Base-by-base conservation (phyloP, 2,329 filamentous ascomycete genomes). In the Passalora sequoiae region DNA sequence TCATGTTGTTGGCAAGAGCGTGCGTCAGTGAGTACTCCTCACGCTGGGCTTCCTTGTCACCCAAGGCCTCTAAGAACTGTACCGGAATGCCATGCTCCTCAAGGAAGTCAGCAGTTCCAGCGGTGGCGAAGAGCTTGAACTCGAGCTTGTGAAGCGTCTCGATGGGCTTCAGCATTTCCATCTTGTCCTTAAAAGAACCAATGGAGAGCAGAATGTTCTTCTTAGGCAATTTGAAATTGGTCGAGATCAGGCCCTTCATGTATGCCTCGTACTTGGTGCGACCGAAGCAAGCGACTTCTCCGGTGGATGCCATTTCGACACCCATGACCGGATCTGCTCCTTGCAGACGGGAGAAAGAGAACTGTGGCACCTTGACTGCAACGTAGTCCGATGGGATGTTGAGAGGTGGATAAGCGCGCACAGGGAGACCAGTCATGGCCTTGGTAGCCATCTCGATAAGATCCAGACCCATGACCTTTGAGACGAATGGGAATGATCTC, bases 221-320 rank as follows among this genome's bases (percentile, higher is more conserved):
- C 71, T 94, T 94, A 16, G 92, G 92, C 30, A 98, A 79, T 67
- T 86, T 89, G 77, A 98, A 98, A 33, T 92, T 92, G 40, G 92
- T 97, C 1, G 92, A 94, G 55, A 98, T 80, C 44, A 98, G 74
- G 40, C 87, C 92, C 73, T 98, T 98, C 59, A 98, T 78, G 66
- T 98, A 98, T 13, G 92, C 92, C 68, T 98, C 92, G 63, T 94
- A 95, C 70, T 96, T 95, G 69, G 95, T 89, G 51, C 81, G 78
- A 63, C 92, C 92, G 61, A 98, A 98, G 63, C 85, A 96, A 56
- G 92, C 92, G 57, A 98, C 92, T 69, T 98, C 92, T 67, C 92
- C 92, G 47, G 92, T 98, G 4, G 92, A 97, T 13, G 92, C 92
- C 92, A 98, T 98, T 71, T 98, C 92, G 5, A 98, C 92, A 70